A percentile compares a stretch with the other conserved stretches of the same genome.
phyloP scores from a whole-genome alignment of 305 asterid genomes.

The Ruellia speciosa region DNA sequence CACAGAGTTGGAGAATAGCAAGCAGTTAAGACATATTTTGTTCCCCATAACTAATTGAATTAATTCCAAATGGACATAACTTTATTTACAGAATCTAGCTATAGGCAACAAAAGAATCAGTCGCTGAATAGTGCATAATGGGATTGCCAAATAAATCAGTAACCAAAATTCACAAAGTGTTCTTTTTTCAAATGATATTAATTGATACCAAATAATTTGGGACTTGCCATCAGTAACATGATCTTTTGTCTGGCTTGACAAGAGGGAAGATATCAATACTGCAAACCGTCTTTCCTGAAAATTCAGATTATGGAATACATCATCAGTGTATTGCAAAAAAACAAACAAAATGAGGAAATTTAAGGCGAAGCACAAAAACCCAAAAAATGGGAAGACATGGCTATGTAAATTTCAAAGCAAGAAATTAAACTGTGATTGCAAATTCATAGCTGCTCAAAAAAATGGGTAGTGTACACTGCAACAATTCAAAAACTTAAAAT shows the following conservation, averaged over 20 bases:
- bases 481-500: background rate
- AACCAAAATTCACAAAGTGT: background rate
- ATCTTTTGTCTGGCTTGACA: slow-evolving; percentile 98
- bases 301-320: background rate
- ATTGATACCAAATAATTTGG: slow-evolving; percentile 8
- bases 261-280: slow-evolving; percentile 72
- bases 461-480: background rate
- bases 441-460: background rate
- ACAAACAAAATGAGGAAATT: background rate
- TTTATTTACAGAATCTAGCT: background rate
- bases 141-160: background rate
- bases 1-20: background rate
- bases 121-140: background rate
- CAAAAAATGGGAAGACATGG: background rate
- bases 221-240: slow-evolving; percentile 84
- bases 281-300: slow-evolving; percentile 92
- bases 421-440: background rate
- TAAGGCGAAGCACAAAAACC: background rate
- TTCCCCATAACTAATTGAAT: background rate
- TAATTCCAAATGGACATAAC: background rate
- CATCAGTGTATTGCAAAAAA: background rate
- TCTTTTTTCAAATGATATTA: background rate
- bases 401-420: background rate
- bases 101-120: background rate
- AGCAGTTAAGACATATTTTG: background rate